Base-by-base conservation (phyloP, 1,284 basidiomycete genomes). In the Sanghuangporus sanghuang region DNA sequence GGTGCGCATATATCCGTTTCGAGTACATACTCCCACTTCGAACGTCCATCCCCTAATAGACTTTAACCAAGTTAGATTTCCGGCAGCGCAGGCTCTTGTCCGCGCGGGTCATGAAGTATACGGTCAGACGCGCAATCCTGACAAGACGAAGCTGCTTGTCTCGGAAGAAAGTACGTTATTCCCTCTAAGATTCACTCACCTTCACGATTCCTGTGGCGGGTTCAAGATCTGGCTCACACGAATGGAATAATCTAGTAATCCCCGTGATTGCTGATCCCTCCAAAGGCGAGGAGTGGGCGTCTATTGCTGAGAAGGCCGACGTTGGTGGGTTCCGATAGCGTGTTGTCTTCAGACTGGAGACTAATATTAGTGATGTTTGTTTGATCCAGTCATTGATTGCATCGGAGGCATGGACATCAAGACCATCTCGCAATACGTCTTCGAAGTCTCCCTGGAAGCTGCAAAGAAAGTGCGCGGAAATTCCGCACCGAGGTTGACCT, bases 71-170 rank as follows among this genome's bases (percentile, higher is more conserved):
- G n/a, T n/a, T n/a, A n/a, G 62, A 40, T 55, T 77, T 8, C 79
- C 81, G 6, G 75, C 75, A 23, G 77, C 81, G 1, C 77, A 80
- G 58, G 82, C 83, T 0, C 75, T 82, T 54, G 72, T 76, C 4
- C 78, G 82, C n/a, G 78, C 77, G 0, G 83, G 83, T 0, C 81
- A 85, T 66, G 75, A 77, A 32, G 82, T 84, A 3, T 82, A 81
- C 62, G 83, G 82, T 23, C 72, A 76, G 12, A 81, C 81, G 0
- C 78, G 83, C 40, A 77, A 75, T 4, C 72, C 75, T 6, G 69
- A 66, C 5, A 78, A 78, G 61, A 76, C 74, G 0, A 76, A 77
- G 55, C 64, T 69, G 49, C 74, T 84, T 1, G 74, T 75, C 1
- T 73, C 75, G 12, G 76, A 81, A 68, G 82, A 84, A 71, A 81